Percentiles rank a stretch among this genome's conserved stretches.
Evolutionary conservation across 768 basidiomycete species (phyloP).

Genomic region (Phylloporus rhodoxanthus): DNA sequence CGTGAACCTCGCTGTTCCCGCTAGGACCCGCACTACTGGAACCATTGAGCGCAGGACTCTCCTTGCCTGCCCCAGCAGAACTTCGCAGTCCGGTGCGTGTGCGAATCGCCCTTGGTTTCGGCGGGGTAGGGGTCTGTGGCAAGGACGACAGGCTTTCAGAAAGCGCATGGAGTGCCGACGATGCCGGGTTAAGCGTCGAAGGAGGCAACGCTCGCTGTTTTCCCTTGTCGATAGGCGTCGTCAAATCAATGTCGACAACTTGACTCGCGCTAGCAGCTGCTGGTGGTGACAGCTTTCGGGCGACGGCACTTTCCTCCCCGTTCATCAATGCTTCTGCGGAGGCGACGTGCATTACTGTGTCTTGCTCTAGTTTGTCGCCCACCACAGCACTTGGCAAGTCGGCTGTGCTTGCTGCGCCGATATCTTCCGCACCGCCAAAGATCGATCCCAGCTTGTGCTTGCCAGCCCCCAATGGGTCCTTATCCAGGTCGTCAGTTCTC

Average conservation of each 20-base stretch:
- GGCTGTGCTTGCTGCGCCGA: background rate
- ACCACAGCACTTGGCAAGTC: conserved; percentile 1
- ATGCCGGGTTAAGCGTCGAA: conserved; percentile 25
- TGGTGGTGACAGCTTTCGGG: conserved; percentile 13
- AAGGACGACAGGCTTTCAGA: conserved; percentile 56
- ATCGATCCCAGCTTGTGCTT: background rate
- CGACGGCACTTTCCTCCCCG: background rate
- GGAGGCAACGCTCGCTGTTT: conserved; percentile 15
- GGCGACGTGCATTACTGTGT: conserved; percentile 3
- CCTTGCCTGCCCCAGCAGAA: conserved; percentile 23
- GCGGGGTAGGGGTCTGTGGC: conserved; percentile 35
- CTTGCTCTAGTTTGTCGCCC: background rate
- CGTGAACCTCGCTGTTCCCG: conserved; percentile 15
- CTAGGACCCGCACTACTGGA: conserved; percentile 30
- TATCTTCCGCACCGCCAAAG: background rate
- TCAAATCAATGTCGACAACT: conserved; percentile 9
- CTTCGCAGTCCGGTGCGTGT: conserved; percentile 45
- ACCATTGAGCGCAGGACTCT: conserved; percentile 25
- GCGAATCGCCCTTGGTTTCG: conserved; percentile 37
- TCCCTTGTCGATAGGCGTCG: conserved; percentile 16
- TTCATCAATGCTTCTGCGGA: conserved; percentile 7
- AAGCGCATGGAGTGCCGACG: conserved; percentile 49
- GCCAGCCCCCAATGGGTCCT: background rate
- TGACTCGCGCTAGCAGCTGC: conserved; percentile 3
- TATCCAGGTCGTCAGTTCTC: background rate